Conservation (phyloP, 495 filamentous ascomycete species). For the Penicillium macrosclerotiorum region DNA sequence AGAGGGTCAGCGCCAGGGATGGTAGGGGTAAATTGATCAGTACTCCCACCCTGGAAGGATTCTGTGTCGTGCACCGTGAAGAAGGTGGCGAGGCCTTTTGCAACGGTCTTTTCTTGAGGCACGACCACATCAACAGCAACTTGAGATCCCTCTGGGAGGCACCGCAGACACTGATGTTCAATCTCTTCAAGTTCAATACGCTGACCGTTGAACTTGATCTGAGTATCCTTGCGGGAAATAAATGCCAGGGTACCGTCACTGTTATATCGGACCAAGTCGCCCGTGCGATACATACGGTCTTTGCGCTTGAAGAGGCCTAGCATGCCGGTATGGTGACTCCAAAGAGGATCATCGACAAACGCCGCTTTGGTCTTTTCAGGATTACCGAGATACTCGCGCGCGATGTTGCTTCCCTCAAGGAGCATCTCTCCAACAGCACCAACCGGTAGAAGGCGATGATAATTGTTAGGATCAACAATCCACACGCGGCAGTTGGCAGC, state of each 20-base stretch:
- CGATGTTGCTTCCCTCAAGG: constrained; percentile 62
- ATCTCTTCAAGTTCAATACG: constrained; percentile 66
- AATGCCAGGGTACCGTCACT: constrained; percentile 49
- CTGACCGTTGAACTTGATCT: constrained; percentile 66
- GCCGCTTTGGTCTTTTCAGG: constrained; percentile 53
- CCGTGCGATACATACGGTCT: constrained; percentile 47
- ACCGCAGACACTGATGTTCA: constrained; percentile 50
- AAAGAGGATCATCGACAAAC: constrained; percentile 55
- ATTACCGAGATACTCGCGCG: constrained; percentile 56
- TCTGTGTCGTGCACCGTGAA: constrained; percentile 30
- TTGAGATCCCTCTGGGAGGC: constrained; percentile 33
- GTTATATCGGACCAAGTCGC: constrained; percentile 54
- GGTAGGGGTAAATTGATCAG: constrained; percentile 14
- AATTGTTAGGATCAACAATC: constrained; percentile 59
- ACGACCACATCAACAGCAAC: constrained; percentile 44
- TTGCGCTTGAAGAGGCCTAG: constrained; percentile 23
- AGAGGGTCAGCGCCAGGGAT: constrained; percentile 26
- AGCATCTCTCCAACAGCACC: constrained; percentile 64
- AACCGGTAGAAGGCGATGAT: constrained; percentile 55
- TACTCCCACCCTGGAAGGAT: constrained; percentile 19
- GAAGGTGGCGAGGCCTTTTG: constrained; percentile 43
- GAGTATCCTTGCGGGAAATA: constrained; percentile 60
- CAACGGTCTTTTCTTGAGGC: constrained; percentile 31
- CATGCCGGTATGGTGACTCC: constrained; percentile 32
- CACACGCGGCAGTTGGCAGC: constrained; percentile 46